These are phyloP conservation scores for Nicotiana knightiana DNA, from an alignment of 257 asterid genomes.

Conservation along the genomic window DNA sequence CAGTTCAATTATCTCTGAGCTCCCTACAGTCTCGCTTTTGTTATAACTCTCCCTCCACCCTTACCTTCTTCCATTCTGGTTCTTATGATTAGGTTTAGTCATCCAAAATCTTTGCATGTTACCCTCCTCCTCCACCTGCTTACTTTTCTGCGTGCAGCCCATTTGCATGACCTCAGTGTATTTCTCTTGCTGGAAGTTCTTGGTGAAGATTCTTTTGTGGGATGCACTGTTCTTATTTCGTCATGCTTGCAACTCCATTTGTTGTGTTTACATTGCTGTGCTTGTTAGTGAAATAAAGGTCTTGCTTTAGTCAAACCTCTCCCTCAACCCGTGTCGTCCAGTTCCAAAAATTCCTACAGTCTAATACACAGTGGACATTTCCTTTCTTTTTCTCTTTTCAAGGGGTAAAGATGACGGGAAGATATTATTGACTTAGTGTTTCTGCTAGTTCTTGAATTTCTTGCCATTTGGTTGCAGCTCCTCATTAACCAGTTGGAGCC, in stretches of 20 bases:
- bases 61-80: not conserved
- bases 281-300: not conserved
- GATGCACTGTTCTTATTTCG: not conserved
- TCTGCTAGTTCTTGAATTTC: not conserved
- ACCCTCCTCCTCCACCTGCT: too few species aligned
- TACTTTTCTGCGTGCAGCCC: too few species aligned
- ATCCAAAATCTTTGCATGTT: not conserved
- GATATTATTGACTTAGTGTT: not conserved
- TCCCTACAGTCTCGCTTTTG: not conserved
- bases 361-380: not conserved
- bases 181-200: not conserved
- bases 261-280: not conserved
- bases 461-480: conserved; percentile 47
- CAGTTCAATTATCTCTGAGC: not conserved
- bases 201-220: not conserved
- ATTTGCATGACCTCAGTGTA: not conserved
- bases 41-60: not conserved
- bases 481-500: conserved; percentile 87
- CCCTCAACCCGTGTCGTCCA: not conserved
- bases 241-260: not conserved
- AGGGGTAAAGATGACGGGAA: not conserved
- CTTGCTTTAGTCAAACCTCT: not conserved
- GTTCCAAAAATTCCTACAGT: not conserved
- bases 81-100: not conserved
- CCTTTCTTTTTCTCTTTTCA: not conserved